A percentile compares a stretch with the other conserved stretches of the same genome.
These are phyloP conservation scores for Stagonosporopsis tanaceti DNA, from an alignment of 2,329 filamentous ascomycete genomes.

Conservation along the genomic window DNA sequence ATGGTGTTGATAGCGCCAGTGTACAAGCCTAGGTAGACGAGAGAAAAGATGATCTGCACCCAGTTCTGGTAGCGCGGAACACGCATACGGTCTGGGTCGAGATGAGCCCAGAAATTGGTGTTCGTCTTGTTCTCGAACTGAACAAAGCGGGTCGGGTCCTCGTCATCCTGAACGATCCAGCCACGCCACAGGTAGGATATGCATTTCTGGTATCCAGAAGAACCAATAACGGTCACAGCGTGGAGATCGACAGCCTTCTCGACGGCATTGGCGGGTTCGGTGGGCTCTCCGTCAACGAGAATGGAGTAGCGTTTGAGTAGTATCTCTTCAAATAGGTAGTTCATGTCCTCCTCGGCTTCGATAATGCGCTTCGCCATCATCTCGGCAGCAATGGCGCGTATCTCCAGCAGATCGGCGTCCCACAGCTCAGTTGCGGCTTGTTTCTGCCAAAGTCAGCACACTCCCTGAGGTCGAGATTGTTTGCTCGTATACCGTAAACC, in stretches of 20 bases:
- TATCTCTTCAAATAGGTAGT: slow-evolving; percentile 80
- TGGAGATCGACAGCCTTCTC: slow-evolving; percentile 95
- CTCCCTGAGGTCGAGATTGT: not conserved
- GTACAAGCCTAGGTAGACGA: slow-evolving; percentile 85
- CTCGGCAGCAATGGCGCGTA: slow-evolving; percentile 84
- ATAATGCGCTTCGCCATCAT: slow-evolving; percentile 92
- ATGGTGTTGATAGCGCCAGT: slow-evolving; percentile 94
- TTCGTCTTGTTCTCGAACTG: slow-evolving; percentile 86
- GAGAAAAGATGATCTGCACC: slow-evolving; percentile 82
- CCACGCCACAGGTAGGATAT: slow-evolving; percentile 92
- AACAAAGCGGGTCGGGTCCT: slow-evolving; percentile 88
- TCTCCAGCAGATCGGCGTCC: slow-evolving; percentile 84
- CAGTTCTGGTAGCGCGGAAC: slow-evolving; percentile 92
- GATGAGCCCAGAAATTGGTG: slow-evolving; percentile 77
- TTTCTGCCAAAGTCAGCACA: slow-evolving; percentile 46
- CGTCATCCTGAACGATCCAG: slow-evolving; percentile 95
- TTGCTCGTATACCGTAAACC: slow-evolving; percentile 66
- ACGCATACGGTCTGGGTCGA: slow-evolving; percentile 94
- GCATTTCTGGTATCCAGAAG: slow-evolving; percentile 94
- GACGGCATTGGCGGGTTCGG: slow-evolving; percentile 82
- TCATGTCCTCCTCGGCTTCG: slow-evolving; percentile 79
- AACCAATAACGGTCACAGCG: slow-evolving; percentile 85
- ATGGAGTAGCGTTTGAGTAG: slow-evolving; percentile 90
- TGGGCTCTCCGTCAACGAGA: slow-evolving; percentile 73
- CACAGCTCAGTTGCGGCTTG: slow-evolving; percentile 85